Base-by-base conservation (phyloP, 164 flowering plant species). In the Akebia trifoliata region DNA sequence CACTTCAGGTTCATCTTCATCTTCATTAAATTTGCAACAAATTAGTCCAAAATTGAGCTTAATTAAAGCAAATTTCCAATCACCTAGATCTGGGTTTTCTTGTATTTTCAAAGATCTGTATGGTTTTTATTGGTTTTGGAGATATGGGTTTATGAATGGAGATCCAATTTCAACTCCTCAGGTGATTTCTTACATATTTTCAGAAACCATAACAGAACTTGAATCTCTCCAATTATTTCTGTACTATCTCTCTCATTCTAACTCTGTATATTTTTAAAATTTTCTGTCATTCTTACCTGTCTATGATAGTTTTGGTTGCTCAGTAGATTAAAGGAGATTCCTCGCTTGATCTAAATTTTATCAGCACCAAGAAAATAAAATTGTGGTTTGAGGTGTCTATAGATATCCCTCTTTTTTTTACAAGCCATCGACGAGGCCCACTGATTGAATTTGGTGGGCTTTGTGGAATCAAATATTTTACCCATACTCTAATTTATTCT, bases 391-490 rank as follows among this genome's bases (percentile, higher is more conserved):
- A 50, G 49, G 56, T 54, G 49, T 42, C 51, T 54, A 48, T 17
- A 54, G 47, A 38, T 63, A 25, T 18, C 30, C 40, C 57, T 24
- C 43, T n/a, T 49, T 57, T 60, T 54, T 18, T 3, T 57, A 15
- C n/a, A n/a, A n/a, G n/a, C n/a, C n/a, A 20, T 10, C 29, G 38
- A 6, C 43, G 63, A 63, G 69, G 74, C 76, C 76, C 82, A 78
- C 68, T 74, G 35, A 29, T 24, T 53, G 67, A 61, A 68, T 73
- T 17, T 22, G 4, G 61, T 9, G 31, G 4, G 50, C 39, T 61
- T 49, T 12, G 18, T 12, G 31, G 20, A 15, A 2, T 40, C 4
- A n/a, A 20, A 7, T 21, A 20, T 21, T 44, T 52, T 11, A n/a
- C 12, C 32, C 20, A 25, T 54, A 28, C 15, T 18, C 42, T 50